phyloP scores from a whole-genome alignment of 2,329 filamentous ascomycete species.

The Aspergillus quadricinctus region DNA sequence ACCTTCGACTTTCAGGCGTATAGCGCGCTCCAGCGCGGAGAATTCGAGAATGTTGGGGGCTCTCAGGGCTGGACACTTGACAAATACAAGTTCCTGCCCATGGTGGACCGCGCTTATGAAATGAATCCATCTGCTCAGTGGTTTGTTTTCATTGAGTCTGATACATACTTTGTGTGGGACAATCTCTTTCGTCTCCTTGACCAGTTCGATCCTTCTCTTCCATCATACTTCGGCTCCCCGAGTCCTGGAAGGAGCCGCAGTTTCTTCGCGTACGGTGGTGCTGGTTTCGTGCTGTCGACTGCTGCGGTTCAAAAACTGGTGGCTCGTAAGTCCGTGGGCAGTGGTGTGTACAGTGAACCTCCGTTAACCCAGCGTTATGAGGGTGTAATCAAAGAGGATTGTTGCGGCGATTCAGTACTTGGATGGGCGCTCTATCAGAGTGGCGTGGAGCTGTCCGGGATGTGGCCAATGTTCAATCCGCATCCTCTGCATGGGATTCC shows the following conservation, averaged over 20 bases:
- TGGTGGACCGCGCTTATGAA: slow-evolving; percentile 50
- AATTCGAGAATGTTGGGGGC: slow-evolving; percentile 25
- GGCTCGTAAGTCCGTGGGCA: slow-evolving; percentile 3
- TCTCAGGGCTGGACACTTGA: slow-evolving; percentile 51
- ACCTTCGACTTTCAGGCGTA: slow-evolving; percentile 40
- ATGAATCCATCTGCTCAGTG: slow-evolving; percentile 48
- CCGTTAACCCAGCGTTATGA: slow-evolving; percentile 41
- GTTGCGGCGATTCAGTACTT: slow-evolving; percentile 51
- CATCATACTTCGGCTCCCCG: slow-evolving; percentile 50
- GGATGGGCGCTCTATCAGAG: slow-evolving; percentile 46
- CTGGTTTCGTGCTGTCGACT: slow-evolving; percentile 46
- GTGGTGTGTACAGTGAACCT: slow-evolving; percentile 39
- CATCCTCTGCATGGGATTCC: slow-evolving; percentile 50
- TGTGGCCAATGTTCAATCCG: slow-evolving; percentile 48
- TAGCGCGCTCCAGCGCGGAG: slow-evolving; percentile 37
- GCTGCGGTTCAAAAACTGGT: slow-evolving; percentile 44
- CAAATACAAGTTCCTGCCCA: slow-evolving; percentile 56
- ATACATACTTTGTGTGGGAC: slow-evolving; percentile 48
- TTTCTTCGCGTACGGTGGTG: slow-evolving; percentile 49
- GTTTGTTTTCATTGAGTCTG: slow-evolving; percentile 55
- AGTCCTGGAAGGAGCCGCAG: slow-evolving; percentile 33
- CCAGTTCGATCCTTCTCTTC: slow-evolving; percentile 43
- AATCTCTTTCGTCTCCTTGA: slow-evolving; percentile 48
- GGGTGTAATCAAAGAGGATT: slow-evolving; percentile 43
- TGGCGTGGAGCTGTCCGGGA: slow-evolving; percentile 44